Evolutionary conservation across 2,329 filamentous ascomycete species (phyloP).

Genomic region (Colletotrichum falcatum): DNA sequence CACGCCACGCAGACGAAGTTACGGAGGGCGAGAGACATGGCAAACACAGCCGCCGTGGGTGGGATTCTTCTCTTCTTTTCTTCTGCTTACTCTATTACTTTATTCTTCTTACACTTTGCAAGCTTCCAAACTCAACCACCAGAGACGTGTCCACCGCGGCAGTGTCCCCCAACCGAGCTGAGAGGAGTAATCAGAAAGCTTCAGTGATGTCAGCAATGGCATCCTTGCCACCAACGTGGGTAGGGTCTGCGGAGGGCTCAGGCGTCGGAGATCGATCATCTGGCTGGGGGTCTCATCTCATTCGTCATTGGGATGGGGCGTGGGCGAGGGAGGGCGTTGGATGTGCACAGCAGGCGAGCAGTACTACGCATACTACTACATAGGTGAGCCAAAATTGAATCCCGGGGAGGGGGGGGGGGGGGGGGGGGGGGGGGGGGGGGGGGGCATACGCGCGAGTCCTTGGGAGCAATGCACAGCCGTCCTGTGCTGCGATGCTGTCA

Average conservation of each 20-base stretch:
- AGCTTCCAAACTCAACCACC: slow-evolving; percentile 2
- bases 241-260: slow-evolving; percentile 10
- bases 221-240: slow-evolving; percentile 16
- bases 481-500: slow-evolving; percentile 1
- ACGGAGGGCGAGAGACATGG: slow-evolving; percentile 5
- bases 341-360: not conserved
- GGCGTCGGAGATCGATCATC: slow-evolving; percentile 1
- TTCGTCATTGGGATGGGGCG: slow-evolving; percentile 21
- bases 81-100: not conserved
- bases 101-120: not conserved
- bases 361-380: too few species aligned
- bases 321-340: not conserved
- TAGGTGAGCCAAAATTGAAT: not conserved
- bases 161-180: slow-evolving; percentile 22
- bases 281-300: slow-evolving; percentile 19
- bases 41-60: not conserved
- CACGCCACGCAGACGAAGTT: not conserved
- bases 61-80: not conserved
- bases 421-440: too few species aligned
- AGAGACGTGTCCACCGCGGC: not conserved
- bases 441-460: slow-evolving; percentile 1
- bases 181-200: slow-evolving; percentile 13
- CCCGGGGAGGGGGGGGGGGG: not conserved
- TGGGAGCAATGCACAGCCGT: slow-evolving; percentile 10
- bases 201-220: slow-evolving; percentile 21